A percentile compares a stretch with the other conserved stretches of the same genome.
phyloP scores from a whole-genome alignment of 192 early-diverging fungal species.

The Diversispora epigaea region DNA sequence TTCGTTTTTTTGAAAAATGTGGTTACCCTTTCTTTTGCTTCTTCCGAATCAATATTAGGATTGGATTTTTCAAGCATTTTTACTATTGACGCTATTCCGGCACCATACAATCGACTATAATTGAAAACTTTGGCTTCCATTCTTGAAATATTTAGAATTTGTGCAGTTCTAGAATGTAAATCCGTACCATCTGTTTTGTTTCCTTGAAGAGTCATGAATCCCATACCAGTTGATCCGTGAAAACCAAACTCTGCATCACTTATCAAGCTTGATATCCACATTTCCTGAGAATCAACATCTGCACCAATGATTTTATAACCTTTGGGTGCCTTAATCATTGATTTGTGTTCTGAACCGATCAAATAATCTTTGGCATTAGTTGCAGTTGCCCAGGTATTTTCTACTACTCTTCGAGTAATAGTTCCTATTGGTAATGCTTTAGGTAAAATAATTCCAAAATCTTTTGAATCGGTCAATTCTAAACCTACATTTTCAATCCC shows the following conservation, averaged over 20 bases:
- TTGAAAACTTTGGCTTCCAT: slow-evolving; percentile 95
- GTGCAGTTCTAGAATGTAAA: slow-evolving; percentile 88
- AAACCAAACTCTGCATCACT: slow-evolving; percentile 91
- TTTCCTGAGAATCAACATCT: slow-evolving; percentile 94
- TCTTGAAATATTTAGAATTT: slow-evolving; percentile 81
- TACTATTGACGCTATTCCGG: slow-evolving; percentile 77
- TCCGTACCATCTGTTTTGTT: slow-evolving; percentile 86
- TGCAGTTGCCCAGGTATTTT: slow-evolving; percentile 93
- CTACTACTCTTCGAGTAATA: slow-evolving; percentile 86
- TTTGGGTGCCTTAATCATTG: slow-evolving; percentile 76
- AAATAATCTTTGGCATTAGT: slow-evolving; percentile 86
- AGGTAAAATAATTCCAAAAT: slow-evolving; percentile 81
- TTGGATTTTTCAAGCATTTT: slow-evolving; percentile 77
- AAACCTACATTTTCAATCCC: slow-evolving; percentile 36
- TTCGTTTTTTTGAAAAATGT: slow-evolving; percentile 82
- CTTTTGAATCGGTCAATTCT: slow-evolving; percentile 23
- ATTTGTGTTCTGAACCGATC: slow-evolving; percentile 91
- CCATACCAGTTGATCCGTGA: slow-evolving; percentile 89
- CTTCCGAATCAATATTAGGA: slow-evolving; percentile 61
- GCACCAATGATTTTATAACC: slow-evolving; percentile 91
- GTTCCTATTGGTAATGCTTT: slow-evolving; percentile 92
- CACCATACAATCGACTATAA: slow-evolving; percentile 94
- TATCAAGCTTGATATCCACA: slow-evolving; percentile 97
- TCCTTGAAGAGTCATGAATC: slow-evolving; percentile 98
- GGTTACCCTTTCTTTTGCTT: slow-evolving; percentile 64